phyloP scores from a whole-genome alignment of 768 basidiomycete species.

The Termitomyces sp. region DNA sequence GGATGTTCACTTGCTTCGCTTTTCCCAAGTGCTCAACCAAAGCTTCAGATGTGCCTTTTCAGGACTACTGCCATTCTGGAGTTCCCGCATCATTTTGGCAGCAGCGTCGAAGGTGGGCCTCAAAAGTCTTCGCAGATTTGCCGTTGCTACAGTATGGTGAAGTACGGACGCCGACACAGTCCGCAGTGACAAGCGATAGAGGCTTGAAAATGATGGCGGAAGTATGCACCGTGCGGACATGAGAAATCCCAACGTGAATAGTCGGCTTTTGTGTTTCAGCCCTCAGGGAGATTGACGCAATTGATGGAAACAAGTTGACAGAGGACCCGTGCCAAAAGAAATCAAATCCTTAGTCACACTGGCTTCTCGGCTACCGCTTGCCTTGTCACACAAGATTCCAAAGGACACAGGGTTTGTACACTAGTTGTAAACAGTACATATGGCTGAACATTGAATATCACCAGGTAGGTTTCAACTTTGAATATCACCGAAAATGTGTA shows the following conservation, averaged over 20 bases:
- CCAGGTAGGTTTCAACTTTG: neutral
- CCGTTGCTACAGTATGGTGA: constrained; percentile 38
- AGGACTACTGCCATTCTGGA: constrained; percentile 24
- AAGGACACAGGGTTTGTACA: neutral
- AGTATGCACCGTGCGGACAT: constrained; percentile 16
- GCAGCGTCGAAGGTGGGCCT: constrained; percentile 51
- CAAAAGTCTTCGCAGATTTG: constrained; percentile 41
- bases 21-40: constrained; percentile 51
- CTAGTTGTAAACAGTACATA: neutral
- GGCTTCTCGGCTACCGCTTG: neutral
- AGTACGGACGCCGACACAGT: constrained; percentile 53
- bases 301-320: neutral
- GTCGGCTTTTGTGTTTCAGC: neutral
- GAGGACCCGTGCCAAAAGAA: neutral
- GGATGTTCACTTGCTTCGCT: constrained; percentile 37
- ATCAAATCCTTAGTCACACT: neutral
- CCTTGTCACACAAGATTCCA: neutral
- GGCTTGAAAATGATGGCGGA: constrained; percentile 40
- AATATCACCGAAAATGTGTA: neutral
- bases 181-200: constrained; percentile 57
- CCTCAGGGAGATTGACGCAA: too few species aligned
- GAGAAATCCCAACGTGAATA: neutral
- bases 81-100: constrained; percentile 32
- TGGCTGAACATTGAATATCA: neutral
- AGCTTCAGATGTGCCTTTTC: constrained; percentile 25